Conservation (phyloP, 2,329 filamentous ascomycete species). For the Nemania abortiva region DNA sequence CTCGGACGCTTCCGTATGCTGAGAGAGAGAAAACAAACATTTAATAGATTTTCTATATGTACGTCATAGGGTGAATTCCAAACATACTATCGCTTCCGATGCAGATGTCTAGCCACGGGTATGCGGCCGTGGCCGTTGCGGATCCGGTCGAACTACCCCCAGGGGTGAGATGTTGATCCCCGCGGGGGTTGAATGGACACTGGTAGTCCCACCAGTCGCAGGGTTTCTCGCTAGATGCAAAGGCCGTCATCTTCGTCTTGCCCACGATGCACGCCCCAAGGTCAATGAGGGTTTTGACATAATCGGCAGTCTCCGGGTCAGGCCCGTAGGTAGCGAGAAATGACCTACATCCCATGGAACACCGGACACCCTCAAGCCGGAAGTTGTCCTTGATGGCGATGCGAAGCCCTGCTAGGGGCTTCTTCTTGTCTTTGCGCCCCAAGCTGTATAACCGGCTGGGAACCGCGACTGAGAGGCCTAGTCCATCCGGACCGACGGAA, state of each 20-base stretch:
- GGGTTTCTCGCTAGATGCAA: constrained; percentile 2
- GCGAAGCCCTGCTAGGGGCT: background rate
- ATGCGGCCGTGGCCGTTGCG: too few species aligned
- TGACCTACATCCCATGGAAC: constrained; percentile 4
- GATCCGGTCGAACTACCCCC: background rate
- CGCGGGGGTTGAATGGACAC: background rate
- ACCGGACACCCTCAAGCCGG: background rate
- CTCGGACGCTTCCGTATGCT: too few species aligned
- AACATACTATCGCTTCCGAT: too few species aligned
- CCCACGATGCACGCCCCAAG: background rate
- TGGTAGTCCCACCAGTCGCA: background rate
- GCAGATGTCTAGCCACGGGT: too few species aligned
- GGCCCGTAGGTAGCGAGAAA: background rate
- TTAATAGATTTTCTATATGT: too few species aligned
- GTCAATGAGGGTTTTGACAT: constrained; percentile 2
- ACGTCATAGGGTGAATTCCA: too few species aligned
- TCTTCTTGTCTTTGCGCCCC: background rate
- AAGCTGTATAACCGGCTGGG: background rate
- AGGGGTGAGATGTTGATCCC: background rate
- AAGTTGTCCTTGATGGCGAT: background rate
- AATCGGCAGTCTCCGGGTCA: background rate
- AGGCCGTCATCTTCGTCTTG: constrained; percentile 3
- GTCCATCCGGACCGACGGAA: too few species aligned
- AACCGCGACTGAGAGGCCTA: too few species aligned
- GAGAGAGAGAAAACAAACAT: too few species aligned